Base-by-base conservation (phyloP, 1,139 yeast genomes). In the Scheffersomyces illinoinensis region DNA sequence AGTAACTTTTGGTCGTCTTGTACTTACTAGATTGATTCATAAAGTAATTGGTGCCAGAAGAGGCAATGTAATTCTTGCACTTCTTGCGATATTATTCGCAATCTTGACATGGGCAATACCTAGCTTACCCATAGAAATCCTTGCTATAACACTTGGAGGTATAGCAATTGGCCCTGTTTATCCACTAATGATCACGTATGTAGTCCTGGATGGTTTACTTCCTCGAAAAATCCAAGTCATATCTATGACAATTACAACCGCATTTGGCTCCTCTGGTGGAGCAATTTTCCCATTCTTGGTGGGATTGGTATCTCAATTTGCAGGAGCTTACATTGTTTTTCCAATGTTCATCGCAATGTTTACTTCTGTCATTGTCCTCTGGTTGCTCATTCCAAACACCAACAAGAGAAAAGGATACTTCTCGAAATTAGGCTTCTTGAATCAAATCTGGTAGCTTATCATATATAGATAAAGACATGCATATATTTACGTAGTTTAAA, bases 181-280 rank as follows among this genome's bases (percentile, higher is more conserved):
- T 67, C 88, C 89, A 14, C 72, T 85, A 61, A 78, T 85, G 82
- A 73, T 85, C 53, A 76, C 86, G 0, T 68, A 79, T 39, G 77
- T 81, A 6, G 78, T 83, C 0, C 75, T 76, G 58, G 66, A 66
- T 50, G 68, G 67, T 2, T 73, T 85, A 54, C 66, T 85, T 48
- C 89, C 89, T 0, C 70, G 88, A 59, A 84, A 81, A 66, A 84
- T 85, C 57, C 86, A 83, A 62, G 81, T 83, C 51, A 78, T 84
- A 50, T 77, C 87, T 0, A 68, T 85, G 58, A 85, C 88, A 1
- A 78, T 86, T 48, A 79, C 79, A 66, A 82, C 88, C 0, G 88
- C 89, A 0, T 84, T 85, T 70, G 89, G 89, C 1, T 80, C 86
- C 2, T 78, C 85, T 39, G 89, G 89, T 7, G 89, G 89, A 1